phyloP scores from a whole-genome alignment of 352 stramenopile genomes.

The Globisporangium viniferum region DNA sequence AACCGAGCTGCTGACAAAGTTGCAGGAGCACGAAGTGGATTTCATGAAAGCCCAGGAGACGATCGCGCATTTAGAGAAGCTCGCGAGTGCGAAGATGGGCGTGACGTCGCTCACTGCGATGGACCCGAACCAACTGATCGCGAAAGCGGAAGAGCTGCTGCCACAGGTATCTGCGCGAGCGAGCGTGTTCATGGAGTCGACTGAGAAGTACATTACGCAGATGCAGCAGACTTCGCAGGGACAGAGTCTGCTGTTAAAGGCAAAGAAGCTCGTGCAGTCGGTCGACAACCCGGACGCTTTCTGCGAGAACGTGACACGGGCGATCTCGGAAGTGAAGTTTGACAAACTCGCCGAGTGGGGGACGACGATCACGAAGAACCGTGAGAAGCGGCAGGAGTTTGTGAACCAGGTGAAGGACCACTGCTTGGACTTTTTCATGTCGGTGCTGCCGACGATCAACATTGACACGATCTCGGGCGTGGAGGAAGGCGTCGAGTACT shows the following conservation, averaged over 20 bases:
- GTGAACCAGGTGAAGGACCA: conserved; percentile 80
- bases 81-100: conserved; percentile 57
- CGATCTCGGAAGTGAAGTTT: conserved; percentile 62
- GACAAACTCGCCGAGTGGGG: conserved; percentile 71
- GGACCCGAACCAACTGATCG: conserved; percentile 49
- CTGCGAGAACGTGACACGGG: conserved; percentile 68
- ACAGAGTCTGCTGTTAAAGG: conserved; percentile 61
- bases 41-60: conserved; percentile 55
- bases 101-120: conserved; percentile 55
- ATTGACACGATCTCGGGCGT: conserved; percentile 77
- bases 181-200: conserved; percentile 50
- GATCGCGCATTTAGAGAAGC: conserved; percentile 49
- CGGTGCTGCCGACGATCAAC: conserved; percentile 79
- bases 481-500: conserved; percentile 76
- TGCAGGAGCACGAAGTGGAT: conserved; percentile 61
- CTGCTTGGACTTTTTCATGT: conserved; percentile 85
- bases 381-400: conserved; percentile 72
- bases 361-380: conserved; percentile 51
- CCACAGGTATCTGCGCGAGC: conserved; percentile 55
- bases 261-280: conserved; percentile 65
- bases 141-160: conserved; percentile 63
- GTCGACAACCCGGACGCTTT: conserved; percentile 75
- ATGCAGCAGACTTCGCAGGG: conserved; percentile 72
- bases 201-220: conserved; percentile 65
- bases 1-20: conserved; percentile 38